Evolutionary conservation across 345 rosid species (phyloP).

Genomic region (Mallotus nudiflorus): DNA sequence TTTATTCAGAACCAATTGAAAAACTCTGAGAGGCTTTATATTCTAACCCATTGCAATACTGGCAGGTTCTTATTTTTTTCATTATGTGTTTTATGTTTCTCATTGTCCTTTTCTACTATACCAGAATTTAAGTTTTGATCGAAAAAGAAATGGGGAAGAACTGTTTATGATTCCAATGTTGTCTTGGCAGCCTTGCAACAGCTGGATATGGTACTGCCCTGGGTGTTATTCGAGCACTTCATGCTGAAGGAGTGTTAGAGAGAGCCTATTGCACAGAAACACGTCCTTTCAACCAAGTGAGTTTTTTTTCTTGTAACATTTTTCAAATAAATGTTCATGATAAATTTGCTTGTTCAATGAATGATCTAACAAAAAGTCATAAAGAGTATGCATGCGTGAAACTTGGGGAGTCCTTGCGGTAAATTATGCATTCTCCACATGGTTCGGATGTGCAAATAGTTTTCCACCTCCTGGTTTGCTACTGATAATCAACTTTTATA

Average conservation of each 20-base stretch:
- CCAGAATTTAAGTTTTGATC: no score
- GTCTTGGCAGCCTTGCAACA: conserved; percentile 74
- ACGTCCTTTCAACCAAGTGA: conserved; percentile 96
- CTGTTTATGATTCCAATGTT: background rate
- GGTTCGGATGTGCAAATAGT: background rate
- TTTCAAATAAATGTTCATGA: no score
- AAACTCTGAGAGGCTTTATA: conserved; percentile 46
- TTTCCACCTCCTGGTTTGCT: background rate
- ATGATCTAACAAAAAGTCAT: no score
- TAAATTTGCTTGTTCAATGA: no score
- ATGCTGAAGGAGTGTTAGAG: conserved; percentile 60
- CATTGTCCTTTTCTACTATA: background rate
- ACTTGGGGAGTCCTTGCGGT: background rate
- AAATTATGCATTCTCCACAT: background rate
- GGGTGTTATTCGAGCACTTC: conserved; percentile 88
- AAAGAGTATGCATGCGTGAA: background rate
- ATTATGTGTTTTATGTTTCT: background rate
- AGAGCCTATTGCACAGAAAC: conserved; percentile 97
- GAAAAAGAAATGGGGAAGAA: background rate
- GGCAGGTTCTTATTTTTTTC: conserved; percentile 57
- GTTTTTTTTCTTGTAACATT: background rate
- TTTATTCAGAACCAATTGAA: conserved; percentile 49
- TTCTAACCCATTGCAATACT: conserved; percentile 96
- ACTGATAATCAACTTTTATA: background rate
- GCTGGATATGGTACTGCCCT: conserved; percentile 99